These are phyloP conservation scores for Vaccinium myrtillus DNA, from an alignment of 148 eudicot species.

Conservation along the genomic window DNA sequence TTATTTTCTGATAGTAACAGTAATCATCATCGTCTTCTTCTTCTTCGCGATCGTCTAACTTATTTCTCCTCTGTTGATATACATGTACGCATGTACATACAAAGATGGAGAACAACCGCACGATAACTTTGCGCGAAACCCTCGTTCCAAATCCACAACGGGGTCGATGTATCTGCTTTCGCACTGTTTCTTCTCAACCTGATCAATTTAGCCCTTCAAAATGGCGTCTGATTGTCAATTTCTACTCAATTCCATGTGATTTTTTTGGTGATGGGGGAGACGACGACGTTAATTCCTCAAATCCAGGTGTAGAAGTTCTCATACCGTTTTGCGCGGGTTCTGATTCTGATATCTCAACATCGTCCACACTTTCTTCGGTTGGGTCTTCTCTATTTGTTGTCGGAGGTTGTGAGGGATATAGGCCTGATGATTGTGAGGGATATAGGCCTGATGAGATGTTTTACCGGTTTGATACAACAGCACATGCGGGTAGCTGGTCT, in stretches of 20 bases:
- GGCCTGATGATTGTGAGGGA: too few species aligned
- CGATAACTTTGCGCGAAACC: neutral
- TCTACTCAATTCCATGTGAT: neutral
- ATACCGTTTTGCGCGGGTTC: neutral
- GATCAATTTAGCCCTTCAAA: too few species aligned
- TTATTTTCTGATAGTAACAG: too few species aligned
- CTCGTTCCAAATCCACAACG: neutral
- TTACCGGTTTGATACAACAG: neutral
- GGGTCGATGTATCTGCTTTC: neutral
- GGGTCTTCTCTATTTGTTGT: neutral
- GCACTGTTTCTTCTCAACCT: neutral
- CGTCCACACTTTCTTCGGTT: neutral
- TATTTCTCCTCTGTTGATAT: too few species aligned
- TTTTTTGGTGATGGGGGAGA: neutral
- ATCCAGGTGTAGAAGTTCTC: neutral
- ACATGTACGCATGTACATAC: too few species aligned
- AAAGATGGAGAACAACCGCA: neutral
- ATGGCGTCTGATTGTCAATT: too few species aligned
- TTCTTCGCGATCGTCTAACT: too few species aligned
- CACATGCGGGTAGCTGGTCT: neutral
- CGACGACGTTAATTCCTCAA: neutral
- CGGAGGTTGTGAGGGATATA: neutral
- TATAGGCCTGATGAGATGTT: too few species aligned
- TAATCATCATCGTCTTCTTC: too few species aligned
- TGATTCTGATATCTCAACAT: too few species aligned